Percentiles rank a stretch among this genome's conserved stretches.
Evolutionary conservation across 75 land plant species (phyloP).

Genomic region (Cunninghamia lanceolata): DNA sequence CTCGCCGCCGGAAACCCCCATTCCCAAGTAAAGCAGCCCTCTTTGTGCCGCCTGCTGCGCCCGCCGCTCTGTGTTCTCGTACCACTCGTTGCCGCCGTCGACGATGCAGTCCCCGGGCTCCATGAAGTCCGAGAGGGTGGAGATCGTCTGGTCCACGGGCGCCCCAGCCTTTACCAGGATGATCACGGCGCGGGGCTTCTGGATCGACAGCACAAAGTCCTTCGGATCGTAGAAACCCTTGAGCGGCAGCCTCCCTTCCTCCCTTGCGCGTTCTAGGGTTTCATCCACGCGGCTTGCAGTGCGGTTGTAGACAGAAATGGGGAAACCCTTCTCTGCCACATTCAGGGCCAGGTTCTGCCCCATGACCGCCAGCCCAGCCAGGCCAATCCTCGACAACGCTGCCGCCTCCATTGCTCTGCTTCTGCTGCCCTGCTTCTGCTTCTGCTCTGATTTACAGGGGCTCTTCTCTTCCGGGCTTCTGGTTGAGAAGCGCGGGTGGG

Average conservation of each 20-base stretch:
- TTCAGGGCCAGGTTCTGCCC: conserved; percentile 75
- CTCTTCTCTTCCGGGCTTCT: background rate
- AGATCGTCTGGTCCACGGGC: conserved; percentile 76
- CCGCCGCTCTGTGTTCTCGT: conserved; percentile 72
- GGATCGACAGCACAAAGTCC: conserved; percentile 62
- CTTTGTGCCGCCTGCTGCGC: conserved; percentile 19
- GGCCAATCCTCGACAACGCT: conserved; percentile 44
- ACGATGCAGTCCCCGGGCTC: conserved; percentile 65
- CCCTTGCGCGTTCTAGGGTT: conserved; percentile 48
- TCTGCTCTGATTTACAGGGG: background rate
- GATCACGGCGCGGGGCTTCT: conserved; percentile 57
- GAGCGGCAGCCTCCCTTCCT: conserved; percentile 56
- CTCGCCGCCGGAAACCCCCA: conserved; percentile 81
- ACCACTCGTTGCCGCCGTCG: conserved; percentile 84
- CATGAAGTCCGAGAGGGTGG: conserved; percentile 40
- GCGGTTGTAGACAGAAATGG: conserved; percentile 78
- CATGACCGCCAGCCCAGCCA: conserved; percentile 72
- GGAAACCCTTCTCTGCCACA: conserved; percentile 71
- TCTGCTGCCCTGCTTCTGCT: background rate
- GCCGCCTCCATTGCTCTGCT: conserved; percentile 5
- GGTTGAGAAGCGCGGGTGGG: too few species aligned
- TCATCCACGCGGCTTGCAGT: conserved; percentile 66
- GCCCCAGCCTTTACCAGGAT: conserved; percentile 72
- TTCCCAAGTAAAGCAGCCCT: conserved; percentile 65
- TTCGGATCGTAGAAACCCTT: conserved; percentile 45